phyloP scores from a whole-genome alignment of 768 basidiomycete genomes.

The Tulasnella sp. region DNA sequence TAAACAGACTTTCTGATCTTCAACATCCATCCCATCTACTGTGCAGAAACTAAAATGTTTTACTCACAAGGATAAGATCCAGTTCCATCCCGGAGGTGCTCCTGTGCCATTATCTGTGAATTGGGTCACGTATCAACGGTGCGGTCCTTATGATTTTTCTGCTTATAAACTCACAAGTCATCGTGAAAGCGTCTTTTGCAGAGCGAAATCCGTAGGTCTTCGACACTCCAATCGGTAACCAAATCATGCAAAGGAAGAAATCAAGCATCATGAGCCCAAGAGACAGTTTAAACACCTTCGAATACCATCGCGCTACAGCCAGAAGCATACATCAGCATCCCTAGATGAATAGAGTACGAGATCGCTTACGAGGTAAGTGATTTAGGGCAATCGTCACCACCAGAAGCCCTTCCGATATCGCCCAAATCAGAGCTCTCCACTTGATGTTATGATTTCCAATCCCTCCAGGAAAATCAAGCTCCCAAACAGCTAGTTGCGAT shows the following conservation, averaged over 20 bases:
- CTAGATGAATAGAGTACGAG: neutral
- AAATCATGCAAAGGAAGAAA: slow-evolving; percentile 76
- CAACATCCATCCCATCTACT: neutral
- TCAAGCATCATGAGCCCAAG: slow-evolving; percentile 67
- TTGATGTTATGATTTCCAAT: slow-evolving; percentile 54
- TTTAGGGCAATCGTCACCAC: slow-evolving; percentile 67
- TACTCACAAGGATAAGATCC: slow-evolving; percentile 71
- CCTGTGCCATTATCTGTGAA: slow-evolving; percentile 80
- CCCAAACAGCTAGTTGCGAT: slow-evolving; percentile 70
- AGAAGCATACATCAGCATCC: neutral
- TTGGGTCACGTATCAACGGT: neutral
- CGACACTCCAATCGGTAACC: slow-evolving; percentile 85
- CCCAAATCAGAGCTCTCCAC: slow-evolving; percentile 81
- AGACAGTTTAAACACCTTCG: slow-evolving; percentile 63
- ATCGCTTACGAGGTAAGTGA: slow-evolving; percentile 59
- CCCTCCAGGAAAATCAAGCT: slow-evolving; percentile 73
- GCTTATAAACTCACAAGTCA: slow-evolving; percentile 44
- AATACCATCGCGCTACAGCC: slow-evolving; percentile 36
- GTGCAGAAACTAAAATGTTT: slow-evolving; percentile 1
- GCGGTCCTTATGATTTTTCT: neutral
- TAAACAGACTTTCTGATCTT: slow-evolving; percentile 47
- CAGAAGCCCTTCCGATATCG: slow-evolving; percentile 58
- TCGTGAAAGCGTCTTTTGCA: slow-evolving; percentile 70
- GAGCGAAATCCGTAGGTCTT: slow-evolving; percentile 81
- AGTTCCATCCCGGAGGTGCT: slow-evolving; percentile 80